These are phyloP conservation scores for Osmanthus fragrans DNA, from an alignment of 257 asterid species.

Conservation along the genomic window DNA sequence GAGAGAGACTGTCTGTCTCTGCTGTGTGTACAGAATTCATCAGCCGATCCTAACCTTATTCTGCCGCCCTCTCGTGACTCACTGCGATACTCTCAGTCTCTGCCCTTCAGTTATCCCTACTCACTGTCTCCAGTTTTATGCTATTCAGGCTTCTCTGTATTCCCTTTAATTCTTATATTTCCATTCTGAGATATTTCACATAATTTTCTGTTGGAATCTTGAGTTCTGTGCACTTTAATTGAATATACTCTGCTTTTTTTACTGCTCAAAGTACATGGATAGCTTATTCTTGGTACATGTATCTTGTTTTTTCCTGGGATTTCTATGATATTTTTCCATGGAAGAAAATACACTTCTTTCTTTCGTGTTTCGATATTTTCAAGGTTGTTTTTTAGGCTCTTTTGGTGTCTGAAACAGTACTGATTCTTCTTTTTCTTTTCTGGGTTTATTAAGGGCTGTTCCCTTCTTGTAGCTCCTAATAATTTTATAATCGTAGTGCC, in stretches of 20 bases:
- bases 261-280: slow-evolving; percentile 1
- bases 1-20: background rate
- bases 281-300: slow-evolving; percentile 6
- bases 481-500: background rate
- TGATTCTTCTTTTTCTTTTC: background rate
- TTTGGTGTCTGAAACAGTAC: background rate
- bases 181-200: slow-evolving; percentile 33
- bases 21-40: slow-evolving; percentile 23
- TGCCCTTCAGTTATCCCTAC: background rate
- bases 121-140: no score
- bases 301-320: slow-evolving; percentile 7
- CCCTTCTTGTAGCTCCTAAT: slow-evolving; percentile 6
- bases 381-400: slow-evolving; percentile 19
- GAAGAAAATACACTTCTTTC: slow-evolving; percentile 24
- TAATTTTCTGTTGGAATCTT: background rate
- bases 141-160: no score
- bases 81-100: slow-evolving; percentile 20
- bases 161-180: slow-evolving; percentile 21
- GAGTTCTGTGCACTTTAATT: background rate
- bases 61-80: slow-evolving; percentile 63
- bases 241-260: slow-evolving; percentile 12
- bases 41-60: slow-evolving; percentile 40
- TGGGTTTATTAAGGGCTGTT: slow-evolving; percentile 14
- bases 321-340: slow-evolving; percentile 18
- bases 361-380: slow-evolving; percentile 24